Base-by-base conservation (phyloP, 202 grass and related monocot species). In the Tripidium arundinaceum region DNA sequence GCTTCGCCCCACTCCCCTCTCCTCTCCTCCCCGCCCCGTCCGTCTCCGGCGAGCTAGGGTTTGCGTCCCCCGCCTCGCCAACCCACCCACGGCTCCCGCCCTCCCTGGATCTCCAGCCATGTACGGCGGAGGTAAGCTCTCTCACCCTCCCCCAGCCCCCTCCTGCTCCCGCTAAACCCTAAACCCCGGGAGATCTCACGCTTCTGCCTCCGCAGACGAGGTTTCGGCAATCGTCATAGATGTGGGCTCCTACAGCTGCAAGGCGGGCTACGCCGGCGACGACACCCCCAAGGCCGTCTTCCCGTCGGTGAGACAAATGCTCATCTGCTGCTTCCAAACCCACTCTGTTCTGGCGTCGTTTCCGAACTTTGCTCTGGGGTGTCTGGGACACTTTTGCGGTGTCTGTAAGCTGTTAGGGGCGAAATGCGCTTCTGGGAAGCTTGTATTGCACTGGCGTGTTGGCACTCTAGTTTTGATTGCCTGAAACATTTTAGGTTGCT, bases 181-280 rank as follows among this genome's bases (percentile, higher is more conserved):
- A 87, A 69, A 86, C 49, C 73, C 86, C 62, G n/a, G 74, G 83
- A 80, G 80, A 78, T 84, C 75, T 9, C 70, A n/a, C n/a, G n/a
- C n/a, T n/a, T n/a, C n/a, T n/a, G n/a, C 40, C 83, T 69, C 36
- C 29, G 58, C 80, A 99, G 96, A 99, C 78, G 96, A 99, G 84
- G 96, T 99, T 6, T 96, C 96, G 61, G 97, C 97, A 60, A 96
- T 99, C 81, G 97, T 99, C 79, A 84, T 99, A 26, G 97, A 99
- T 62, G 87, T 99, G 77, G 97, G 97, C 2, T 99, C 92, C 2
- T 90, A 99, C 87, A 99, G 90, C 84, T 99, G 97, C 86, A 99
- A 99, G 89, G 92, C 97, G 24, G 97, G 97, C 2, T 99, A 99
- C 64, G 97, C 97, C 0, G 97, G 97, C 1, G 97, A 99, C 82